Evolutionary conservation across 1,284 basidiomycete species (phyloP).

Genomic region (Leccinum glutinopallens): DNA sequence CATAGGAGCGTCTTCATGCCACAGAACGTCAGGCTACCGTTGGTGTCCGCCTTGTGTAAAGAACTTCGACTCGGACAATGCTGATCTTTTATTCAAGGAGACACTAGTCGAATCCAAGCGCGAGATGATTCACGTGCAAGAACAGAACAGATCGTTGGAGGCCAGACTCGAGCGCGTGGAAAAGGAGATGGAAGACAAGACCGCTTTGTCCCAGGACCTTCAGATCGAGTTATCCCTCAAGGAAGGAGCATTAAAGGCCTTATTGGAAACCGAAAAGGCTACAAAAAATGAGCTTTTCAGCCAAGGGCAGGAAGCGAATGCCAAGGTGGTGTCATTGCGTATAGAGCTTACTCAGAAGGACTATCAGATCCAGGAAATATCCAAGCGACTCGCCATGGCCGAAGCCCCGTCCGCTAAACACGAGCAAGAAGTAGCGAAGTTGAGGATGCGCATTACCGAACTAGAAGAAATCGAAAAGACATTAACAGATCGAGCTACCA

Average conservation of each 20-base stretch:
- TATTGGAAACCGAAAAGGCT: conserved; percentile 29
- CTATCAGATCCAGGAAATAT: conserved; percentile 25
- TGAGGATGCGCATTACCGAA: conserved; percentile 33
- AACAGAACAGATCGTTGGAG: conserved; percentile 27
- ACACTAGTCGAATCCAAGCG: conserved; percentile 16
- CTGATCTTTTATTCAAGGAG: conserved; percentile 25
- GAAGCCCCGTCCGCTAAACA: conserved; percentile 26
- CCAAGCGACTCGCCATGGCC: conserved; percentile 24
- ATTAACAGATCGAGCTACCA: conserved; percentile 30
- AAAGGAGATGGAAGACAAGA: conserved; percentile 19
- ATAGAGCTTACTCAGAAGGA: conserved; percentile 29
- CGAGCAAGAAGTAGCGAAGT: conserved; percentile 28
- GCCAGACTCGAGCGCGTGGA: conserved; percentile 20
- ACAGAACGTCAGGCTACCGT: conserved; percentile 24
- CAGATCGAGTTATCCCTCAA: conserved; percentile 31
- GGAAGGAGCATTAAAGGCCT: conserved; percentile 28
- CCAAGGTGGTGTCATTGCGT: conserved; percentile 26
- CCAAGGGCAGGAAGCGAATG: conserved; percentile 26
- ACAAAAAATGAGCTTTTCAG: conserved; percentile 24
- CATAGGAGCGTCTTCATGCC: conserved; percentile 26
- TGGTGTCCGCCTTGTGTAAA: conserved; percentile 7
- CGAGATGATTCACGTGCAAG: conserved; percentile 26
- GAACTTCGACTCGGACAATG: background rate
- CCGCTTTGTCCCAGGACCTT: conserved; percentile 19
- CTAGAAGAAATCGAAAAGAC: conserved; percentile 33